phyloP scores from a whole-genome alignment of 1,284 basidiomycete species.

The Mrakiaceae sp. region DNA sequence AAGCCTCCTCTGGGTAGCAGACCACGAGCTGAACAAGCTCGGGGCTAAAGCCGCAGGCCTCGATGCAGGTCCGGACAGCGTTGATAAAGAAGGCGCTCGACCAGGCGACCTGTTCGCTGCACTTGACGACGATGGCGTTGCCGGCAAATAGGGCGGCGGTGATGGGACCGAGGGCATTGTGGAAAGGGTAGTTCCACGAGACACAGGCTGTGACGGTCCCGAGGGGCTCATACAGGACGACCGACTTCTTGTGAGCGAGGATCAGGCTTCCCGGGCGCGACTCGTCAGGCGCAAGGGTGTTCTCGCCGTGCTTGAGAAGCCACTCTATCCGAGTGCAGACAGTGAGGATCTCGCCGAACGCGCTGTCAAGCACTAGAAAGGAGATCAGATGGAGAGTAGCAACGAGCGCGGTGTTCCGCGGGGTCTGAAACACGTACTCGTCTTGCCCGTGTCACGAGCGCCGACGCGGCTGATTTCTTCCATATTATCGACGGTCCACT shows the following conservation, averaged over 20 bases:
- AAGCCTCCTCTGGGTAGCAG: slow-evolving; percentile 78
- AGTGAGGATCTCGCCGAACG: slow-evolving; percentile 77
- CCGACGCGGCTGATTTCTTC: slow-evolving; percentile 78
- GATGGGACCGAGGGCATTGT: slow-evolving; percentile 88
- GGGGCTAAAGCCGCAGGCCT: slow-evolving; percentile 61
- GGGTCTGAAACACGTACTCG: slow-evolving; percentile 46
- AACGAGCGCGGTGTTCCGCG: not conserved
- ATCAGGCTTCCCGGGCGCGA: slow-evolving; percentile 60
- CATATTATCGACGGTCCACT: slow-evolving; percentile 70
- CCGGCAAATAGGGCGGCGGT: slow-evolving; percentile 75
- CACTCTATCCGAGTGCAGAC: slow-evolving; percentile 75
- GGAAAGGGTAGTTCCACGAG: slow-evolving; percentile 87
- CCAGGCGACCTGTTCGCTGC: slow-evolving; percentile 86
- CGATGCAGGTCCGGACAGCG: slow-evolving; percentile 61
- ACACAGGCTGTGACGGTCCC: slow-evolving; percentile 87
- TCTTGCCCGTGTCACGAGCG: slow-evolving; percentile 91
- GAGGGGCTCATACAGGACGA: slow-evolving; percentile 71
- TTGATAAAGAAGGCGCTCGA: slow-evolving; percentile 68
- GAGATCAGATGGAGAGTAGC: not conserved
- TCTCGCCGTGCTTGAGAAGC: slow-evolving; percentile 59
- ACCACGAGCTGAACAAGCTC: slow-evolving; percentile 73
- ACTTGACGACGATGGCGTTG: slow-evolving; percentile 83
- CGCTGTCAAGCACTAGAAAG: slow-evolving; percentile 65
- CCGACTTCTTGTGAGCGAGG: slow-evolving; percentile 64
- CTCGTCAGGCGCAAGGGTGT: slow-evolving; percentile 53